These are phyloP conservation scores for Chrysanthemum seticuspe DNA, from an alignment of 129 eudicot genomes.

Conservation along the genomic window DNA sequence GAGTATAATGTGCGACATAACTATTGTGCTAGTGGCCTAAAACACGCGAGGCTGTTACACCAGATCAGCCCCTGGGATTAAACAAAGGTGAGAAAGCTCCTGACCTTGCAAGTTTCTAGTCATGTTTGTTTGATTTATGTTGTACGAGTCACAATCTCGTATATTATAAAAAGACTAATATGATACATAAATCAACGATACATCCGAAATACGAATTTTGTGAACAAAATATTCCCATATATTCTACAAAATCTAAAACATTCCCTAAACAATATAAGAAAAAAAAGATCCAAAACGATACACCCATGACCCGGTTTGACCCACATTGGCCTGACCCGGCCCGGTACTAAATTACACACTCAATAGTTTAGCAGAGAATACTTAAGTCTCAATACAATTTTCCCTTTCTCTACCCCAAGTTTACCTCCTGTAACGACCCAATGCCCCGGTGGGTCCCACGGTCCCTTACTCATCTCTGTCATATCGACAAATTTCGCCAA, in stretches of 20 bases:
- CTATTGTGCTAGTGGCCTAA: too few relatives aligned
- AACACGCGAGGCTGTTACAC: too few relatives aligned
- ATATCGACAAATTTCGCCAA: slow-evolving; percentile 58
- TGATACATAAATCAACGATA: slow-evolving; percentile 6
- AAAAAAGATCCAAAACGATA: slow-evolving; percentile 14
- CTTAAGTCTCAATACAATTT: slow-evolving; percentile 70
- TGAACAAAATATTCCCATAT: slow-evolving; percentile 11
- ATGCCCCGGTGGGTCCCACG: slow-evolving; percentile 63
- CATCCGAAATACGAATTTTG: not conserved
- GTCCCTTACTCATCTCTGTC: slow-evolving; percentile 67
- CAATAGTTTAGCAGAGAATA: slow-evolving; percentile 60
- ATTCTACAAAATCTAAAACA: slow-evolving; percentile 33
- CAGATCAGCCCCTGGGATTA: too few relatives aligned
- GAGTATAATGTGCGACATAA: too few relatives aligned
- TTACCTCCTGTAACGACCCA: slow-evolving; percentile 82
- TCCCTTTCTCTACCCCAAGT: slow-evolving; percentile 72
- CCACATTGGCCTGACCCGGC: slow-evolving; percentile 13
- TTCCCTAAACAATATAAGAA: slow-evolving; percentile 23
- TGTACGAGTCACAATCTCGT: too few relatives aligned
- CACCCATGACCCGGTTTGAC: slow-evolving; percentile 29
- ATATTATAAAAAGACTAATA: not conserved
- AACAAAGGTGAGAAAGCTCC: too few relatives aligned
- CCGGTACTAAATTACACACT: slow-evolving; percentile 31
- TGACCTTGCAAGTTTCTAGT: too few relatives aligned
- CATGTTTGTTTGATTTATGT: too few relatives aligned